These are phyloP conservation scores for Saturnispora dispora DNA, from an alignment of 805 yeast species.

Conservation along the genomic window DNA sequence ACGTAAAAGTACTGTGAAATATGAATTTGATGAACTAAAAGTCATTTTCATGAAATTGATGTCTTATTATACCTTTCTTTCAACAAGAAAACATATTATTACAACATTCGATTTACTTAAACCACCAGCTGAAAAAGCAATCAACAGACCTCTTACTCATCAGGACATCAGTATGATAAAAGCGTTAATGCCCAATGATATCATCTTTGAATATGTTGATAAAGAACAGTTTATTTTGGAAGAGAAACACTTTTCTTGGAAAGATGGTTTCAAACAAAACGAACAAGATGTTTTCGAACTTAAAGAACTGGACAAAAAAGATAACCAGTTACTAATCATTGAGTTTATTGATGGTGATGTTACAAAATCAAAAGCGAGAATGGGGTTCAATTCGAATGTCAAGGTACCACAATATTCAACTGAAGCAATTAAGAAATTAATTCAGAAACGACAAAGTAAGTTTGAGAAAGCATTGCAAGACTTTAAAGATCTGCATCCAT, in stretches of 20 bases:
- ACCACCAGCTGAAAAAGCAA: constrained; percentile 41
- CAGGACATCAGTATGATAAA: constrained; percentile 59
- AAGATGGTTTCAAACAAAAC: constrained; percentile 47
- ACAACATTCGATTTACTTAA: constrained; percentile 48
- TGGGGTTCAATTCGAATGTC: constrained; percentile 35
- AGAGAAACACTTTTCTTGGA: constrained; percentile 35
- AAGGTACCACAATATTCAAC: constrained; percentile 42
- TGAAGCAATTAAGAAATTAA: constrained; percentile 51
- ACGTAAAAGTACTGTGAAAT: neutral
- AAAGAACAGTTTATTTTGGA: constrained; percentile 49
- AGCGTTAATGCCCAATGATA: constrained; percentile 56
- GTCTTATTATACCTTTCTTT: constrained; percentile 53
- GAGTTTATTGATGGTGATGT: constrained; percentile 66
- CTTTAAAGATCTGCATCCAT: constrained; percentile 24
- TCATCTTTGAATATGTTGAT: constrained; percentile 68
- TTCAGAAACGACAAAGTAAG: constrained; percentile 45
- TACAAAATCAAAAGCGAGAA: constrained; percentile 39
- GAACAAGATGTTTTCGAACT: constrained; percentile 45
- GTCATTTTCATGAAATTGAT: constrained; percentile 43
- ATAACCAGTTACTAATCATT: constrained; percentile 55
- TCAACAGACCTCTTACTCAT: constrained; percentile 34
- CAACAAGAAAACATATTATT: constrained; percentile 50
- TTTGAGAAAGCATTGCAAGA: constrained; percentile 35
- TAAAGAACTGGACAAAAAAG: constrained; percentile 30
- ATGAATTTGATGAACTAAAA: constrained; percentile 32